phyloP scores from a whole-genome alignment of 495 filamentous ascomycete species.

The Lepraria neglecta region DNA sequence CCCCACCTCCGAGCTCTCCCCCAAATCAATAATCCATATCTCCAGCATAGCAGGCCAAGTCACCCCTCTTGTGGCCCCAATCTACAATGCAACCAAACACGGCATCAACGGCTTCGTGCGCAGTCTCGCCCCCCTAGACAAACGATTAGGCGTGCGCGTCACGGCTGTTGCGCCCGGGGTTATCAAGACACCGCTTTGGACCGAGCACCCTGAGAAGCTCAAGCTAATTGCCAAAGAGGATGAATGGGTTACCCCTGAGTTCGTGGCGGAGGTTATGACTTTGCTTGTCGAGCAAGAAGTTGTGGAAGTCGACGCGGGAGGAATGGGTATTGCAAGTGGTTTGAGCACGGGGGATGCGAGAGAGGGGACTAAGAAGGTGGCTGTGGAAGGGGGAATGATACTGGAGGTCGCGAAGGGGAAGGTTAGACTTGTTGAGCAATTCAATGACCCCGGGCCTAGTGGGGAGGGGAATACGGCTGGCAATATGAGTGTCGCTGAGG shows the following conservation, averaged over 20 bases:
- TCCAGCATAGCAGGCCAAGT: constrained; percentile 58
- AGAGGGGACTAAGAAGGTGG: constrained; percentile 12
- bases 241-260: constrained; percentile 57
- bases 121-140: constrained; percentile 45
- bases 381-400: constrained; percentile 43
- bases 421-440: constrained; percentile 46
- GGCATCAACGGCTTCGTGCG: constrained; percentile 57
- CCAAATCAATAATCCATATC: constrained; percentile 53
- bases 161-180: constrained; percentile 61
- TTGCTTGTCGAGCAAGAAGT: constrained; percentile 48
- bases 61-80: constrained; percentile 42
- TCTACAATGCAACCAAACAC: constrained; percentile 60
- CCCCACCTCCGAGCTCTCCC: constrained; percentile 32
- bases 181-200: constrained; percentile 64
- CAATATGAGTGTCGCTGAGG: constrained; percentile 34
- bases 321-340: neutral
- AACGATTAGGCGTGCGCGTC: constrained; percentile 51
- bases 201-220: constrained; percentile 60
- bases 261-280: constrained; percentile 61
- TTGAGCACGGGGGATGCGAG: neutral
- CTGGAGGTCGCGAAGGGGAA: constrained; percentile 53
- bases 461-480: constrained; percentile 45
- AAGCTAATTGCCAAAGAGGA: constrained; percentile 48
- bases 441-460: constrained; percentile 54
- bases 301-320: constrained; percentile 26